Evolutionary conservation across 2,329 filamentous ascomycete genomes (phyloP).

Genomic region (Penicillium digitatum): DNA sequence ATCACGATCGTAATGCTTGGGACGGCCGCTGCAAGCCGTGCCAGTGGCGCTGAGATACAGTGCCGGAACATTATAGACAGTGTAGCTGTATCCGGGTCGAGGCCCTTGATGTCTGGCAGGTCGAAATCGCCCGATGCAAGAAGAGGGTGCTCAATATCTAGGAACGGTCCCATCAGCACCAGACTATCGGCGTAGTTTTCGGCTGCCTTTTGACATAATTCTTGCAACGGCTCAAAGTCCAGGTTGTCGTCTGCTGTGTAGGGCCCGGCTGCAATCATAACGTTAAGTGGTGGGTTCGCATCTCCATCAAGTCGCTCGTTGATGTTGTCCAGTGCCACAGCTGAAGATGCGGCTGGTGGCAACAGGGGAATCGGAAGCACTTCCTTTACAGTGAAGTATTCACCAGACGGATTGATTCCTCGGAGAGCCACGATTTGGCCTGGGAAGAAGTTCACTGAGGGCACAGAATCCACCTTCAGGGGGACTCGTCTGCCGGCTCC

Average conservation of each 20-base stretch:
- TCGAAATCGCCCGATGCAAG: conserved; percentile 78
- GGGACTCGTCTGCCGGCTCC: conserved; percentile 80
- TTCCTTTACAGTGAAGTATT: conserved; percentile 75
- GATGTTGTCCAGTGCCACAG: conserved; percentile 62
- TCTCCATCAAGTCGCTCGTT: conserved; percentile 65
- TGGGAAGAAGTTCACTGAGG: conserved; percentile 79
- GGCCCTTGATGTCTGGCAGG: conserved; percentile 61
- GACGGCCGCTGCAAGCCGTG: conserved; percentile 64
- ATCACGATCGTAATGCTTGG: conserved; percentile 79
- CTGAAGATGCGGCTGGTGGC: conserved; percentile 67
- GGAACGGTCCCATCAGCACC: conserved; percentile 78
- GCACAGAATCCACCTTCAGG: conserved; percentile 67
- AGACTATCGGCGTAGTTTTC: conserved; percentile 72
- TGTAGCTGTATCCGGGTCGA: conserved; percentile 73
- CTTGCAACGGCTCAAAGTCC: conserved; percentile 79
- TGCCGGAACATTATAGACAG: conserved; percentile 79
- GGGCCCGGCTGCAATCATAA: conserved; percentile 77
- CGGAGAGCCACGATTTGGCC: conserved; percentile 86
- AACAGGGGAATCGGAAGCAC: conserved; percentile 71
- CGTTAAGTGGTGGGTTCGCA: conserved; percentile 63
- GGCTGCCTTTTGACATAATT: conserved; percentile 72
- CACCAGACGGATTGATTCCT: conserved; percentile 82
- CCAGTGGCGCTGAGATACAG: conserved; percentile 70
- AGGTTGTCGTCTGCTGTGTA: conserved; percentile 92
- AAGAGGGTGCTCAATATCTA: conserved; percentile 86